A percentile compares a stretch with the other conserved stretches of the same genome.
phyloP scores from a whole-genome alignment of 441 rosid genomes.

The Flueggea neowawraea region DNA sequence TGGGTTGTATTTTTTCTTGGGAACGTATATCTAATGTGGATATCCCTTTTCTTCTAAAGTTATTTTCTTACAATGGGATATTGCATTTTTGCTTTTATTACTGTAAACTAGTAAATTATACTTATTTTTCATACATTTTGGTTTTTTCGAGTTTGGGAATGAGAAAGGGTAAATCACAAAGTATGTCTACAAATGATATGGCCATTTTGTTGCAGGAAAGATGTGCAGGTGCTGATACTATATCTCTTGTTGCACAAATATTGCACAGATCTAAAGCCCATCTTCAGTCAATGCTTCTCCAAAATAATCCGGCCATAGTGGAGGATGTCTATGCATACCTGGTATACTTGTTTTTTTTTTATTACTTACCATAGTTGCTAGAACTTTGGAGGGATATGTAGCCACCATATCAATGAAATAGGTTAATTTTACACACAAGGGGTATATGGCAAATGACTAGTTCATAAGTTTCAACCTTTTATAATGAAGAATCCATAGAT shows the following conservation, averaged over 20 bases:
- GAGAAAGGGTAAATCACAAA: slow-evolving; percentile 5
- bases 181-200: slow-evolving; percentile 17
- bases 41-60: no score
- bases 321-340: slow-evolving; percentile 84
- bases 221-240: slow-evolving; percentile 79
- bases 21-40: no score
- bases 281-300: slow-evolving; percentile 93
- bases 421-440: not conserved
- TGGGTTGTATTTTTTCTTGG: no score
- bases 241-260: slow-evolving; percentile 80
- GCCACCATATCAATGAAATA: not conserved
- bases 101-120: no score
- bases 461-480: no score
- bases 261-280: slow-evolving; percentile 86
- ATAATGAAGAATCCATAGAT: no score
- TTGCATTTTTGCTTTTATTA: no score
- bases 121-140: not conserved
- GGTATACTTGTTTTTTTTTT: slow-evolving; percentile 35
- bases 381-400: not conserved
- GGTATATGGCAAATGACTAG: no score
- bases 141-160: slow-evolving; percentile 9
- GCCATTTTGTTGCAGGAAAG: slow-evolving; percentile 75
- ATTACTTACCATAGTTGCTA: slow-evolving; percentile 13
- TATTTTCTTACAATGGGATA: no score
- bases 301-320: slow-evolving; percentile 67